Evolutionary conservation across 257 asterid genomes (phyloP), one percentile per base, ranked within the genome.

Genomic region (Striga asiatica): DNA sequence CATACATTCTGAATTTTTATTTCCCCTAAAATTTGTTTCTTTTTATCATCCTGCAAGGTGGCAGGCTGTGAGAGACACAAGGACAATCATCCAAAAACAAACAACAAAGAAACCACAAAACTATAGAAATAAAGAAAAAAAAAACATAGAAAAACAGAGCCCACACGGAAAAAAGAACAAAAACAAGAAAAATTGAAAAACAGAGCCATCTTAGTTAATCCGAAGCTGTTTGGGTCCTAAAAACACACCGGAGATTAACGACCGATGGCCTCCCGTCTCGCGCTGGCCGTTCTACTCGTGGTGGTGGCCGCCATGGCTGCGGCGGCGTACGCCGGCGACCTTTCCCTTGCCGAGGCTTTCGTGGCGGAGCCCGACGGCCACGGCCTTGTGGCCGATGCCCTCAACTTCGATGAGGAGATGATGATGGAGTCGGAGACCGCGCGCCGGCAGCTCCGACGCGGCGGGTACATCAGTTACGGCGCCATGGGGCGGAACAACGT

Each of bases 341-440:
- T 42, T 50, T 1, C 45, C 13, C 9, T 43, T 19, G 0, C 32
- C 1, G 9, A 13, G 12, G 18, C n/a, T 5, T 2, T 32, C 21
- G 5, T 12, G 29, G 23, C 0, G 34, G 67, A 48, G 50, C 19
- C 60, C 2, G 73, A 51, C 13, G 76, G 76, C 12, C 73, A 63
- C 34, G 74, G 73, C 0, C 29, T 58, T 18, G 65, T 76, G 4
- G 76, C 60, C 3, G 95, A 76, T 54, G 50, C 58, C 14, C 41
- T 80, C 2, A 69, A 70, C 10, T 27, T 62, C 24, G 82, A 70
- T 5, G 79, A 79, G 49, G 83, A 74, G 62, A 32, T 80, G 78
- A 54, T 74, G 78, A 59, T 78, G 77, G 81, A 69, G 10, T 69
- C 81, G 0, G 77, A 78, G 0, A 12, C 24, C 7, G 63, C 65